Percentiles rank a stretch among this genome's conserved stretches.
These are phyloP conservation scores for Aspergillus ibericus DNA, from an alignment of 2,329 filamentous ascomycete genomes.

Conservation along the genomic window DNA sequence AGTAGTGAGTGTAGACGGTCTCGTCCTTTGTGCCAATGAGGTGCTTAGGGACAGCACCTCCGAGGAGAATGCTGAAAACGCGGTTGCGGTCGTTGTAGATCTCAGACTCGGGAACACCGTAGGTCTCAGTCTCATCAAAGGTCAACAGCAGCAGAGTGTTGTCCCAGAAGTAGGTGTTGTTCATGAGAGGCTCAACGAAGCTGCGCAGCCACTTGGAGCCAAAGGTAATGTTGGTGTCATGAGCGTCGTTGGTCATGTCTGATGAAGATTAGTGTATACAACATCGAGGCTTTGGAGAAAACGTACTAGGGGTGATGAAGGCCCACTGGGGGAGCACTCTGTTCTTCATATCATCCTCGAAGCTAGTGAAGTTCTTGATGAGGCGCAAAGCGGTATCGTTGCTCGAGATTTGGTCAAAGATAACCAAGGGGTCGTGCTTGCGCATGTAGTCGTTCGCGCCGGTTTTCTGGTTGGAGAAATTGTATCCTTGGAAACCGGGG, in stretches of 20 bases:
- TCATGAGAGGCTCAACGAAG: conserved; percentile 69
- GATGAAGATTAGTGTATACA: background rate
- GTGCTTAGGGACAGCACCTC: conserved; percentile 65
- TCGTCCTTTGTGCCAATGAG: conserved; percentile 67
- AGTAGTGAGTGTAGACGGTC: conserved; percentile 72
- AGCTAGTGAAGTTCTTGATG: conserved; percentile 71
- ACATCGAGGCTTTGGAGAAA: too few species aligned
- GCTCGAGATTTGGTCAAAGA: conserved; percentile 63
- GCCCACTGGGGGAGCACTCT: conserved; percentile 68
- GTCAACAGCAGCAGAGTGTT: conserved; percentile 73
- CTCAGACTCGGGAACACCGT: conserved; percentile 41
- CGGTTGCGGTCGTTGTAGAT: conserved; percentile 69
- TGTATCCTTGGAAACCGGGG: conserved; percentile 66
- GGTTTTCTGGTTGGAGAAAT: conserved; percentile 53
- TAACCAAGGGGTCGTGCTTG: conserved; percentile 70
- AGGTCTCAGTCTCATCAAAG: conserved; percentile 63
- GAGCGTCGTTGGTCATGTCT: conserved; percentile 64
- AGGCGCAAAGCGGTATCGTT: conserved; percentile 60
- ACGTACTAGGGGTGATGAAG: conserved; percentile 43
- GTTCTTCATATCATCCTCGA: conserved; percentile 64
- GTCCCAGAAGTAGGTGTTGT: conserved; percentile 69
- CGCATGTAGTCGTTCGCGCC: conserved; percentile 73
- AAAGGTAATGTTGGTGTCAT: conserved; percentile 70
- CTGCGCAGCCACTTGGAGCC: conserved; percentile 67
- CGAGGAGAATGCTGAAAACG: conserved; percentile 69